These are phyloP conservation scores for Cephalotrichum gorgonifer DNA, from an alignment of 2,329 filamentous ascomycete genomes.

Conservation along the genomic window DNA sequence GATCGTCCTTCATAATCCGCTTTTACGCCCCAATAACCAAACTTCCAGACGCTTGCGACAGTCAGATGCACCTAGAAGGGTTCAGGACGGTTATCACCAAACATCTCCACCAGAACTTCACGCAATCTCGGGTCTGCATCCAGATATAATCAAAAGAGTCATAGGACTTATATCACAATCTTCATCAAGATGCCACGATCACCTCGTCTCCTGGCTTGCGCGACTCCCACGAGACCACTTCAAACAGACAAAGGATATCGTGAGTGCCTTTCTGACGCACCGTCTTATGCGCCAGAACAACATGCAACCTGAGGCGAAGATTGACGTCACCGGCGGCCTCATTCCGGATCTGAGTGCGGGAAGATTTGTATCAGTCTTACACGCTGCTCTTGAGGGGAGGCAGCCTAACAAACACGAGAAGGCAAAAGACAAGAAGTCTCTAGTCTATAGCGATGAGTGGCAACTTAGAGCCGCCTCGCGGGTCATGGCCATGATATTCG, in stretches of 20 bases:
- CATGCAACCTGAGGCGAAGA: slow-evolving; percentile 48
- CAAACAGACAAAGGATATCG: slow-evolving; percentile 62
- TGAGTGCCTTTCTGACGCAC: slow-evolving; percentile 72
- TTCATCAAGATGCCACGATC: slow-evolving; percentile 63
- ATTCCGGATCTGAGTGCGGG: slow-evolving; percentile 62
- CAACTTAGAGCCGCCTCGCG: slow-evolving; percentile 73
- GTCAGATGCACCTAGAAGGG: slow-evolving; percentile 5
- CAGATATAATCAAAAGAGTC: slow-evolving; percentile 70
- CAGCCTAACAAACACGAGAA: background rate
- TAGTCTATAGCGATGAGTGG: slow-evolving; percentile 75
- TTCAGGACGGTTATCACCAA: background rate
- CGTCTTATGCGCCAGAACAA: slow-evolving; percentile 62
- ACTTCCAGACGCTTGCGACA: slow-evolving; percentile 30
- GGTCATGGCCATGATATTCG: slow-evolving; percentile 71
- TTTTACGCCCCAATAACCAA: slow-evolving; percentile 44
- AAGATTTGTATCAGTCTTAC: slow-evolving; percentile 59
- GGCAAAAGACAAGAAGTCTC: slow-evolving; percentile 17
- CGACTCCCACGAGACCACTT: slow-evolving; percentile 59
- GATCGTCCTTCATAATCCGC: slow-evolving; percentile 68
- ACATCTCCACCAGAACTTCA: background rate
- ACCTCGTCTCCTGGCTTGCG: slow-evolving; percentile 70
- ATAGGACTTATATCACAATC: slow-evolving; percentile 71
- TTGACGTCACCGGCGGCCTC: slow-evolving; percentile 55
- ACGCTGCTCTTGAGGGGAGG: slow-evolving; percentile 57
- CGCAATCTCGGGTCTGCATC: background rate